phyloP scores from a whole-genome alignment of 2,329 filamentous ascomycete genomes.

The Fusarium sp. region DNA sequence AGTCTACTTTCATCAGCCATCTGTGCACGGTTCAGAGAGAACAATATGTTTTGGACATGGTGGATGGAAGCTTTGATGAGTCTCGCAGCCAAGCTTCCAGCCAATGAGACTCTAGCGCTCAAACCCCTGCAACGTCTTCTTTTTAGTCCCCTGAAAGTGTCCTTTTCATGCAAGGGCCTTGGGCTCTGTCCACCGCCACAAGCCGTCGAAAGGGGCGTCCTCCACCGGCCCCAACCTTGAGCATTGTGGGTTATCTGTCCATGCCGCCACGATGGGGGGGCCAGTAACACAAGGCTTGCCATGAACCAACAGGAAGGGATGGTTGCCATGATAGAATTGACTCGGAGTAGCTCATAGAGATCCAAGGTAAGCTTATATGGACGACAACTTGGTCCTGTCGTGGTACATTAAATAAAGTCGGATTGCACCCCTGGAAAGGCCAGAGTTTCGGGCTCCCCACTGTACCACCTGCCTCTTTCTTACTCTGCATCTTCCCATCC shows the following conservation, averaged over 20 bases:
- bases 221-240: background rate
- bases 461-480: conserved; percentile 25
- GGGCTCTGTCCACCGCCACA: conserved; percentile 11
- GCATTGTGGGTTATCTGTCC: background rate
- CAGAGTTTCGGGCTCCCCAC: conserved; percentile 15
- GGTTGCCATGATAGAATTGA: too few relatives aligned
- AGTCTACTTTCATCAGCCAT: background rate
- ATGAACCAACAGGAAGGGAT: too few relatives aligned
- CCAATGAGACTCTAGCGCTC: conserved; percentile 51
- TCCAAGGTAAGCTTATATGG: too few relatives aligned
- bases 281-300: too few relatives aligned
- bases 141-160: conserved; percentile 13
- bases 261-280: too few relatives aligned
- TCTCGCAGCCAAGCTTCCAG: conserved; percentile 57
- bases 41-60: background rate
- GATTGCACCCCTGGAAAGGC: background rate
- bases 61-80: background rate
- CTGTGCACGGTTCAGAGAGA: background rate
- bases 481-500: conserved; percentile 11
- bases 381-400: too few relatives aligned
- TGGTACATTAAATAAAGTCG: too few relatives aligned
- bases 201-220: conserved; percentile 13
- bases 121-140: conserved; percentile 8
- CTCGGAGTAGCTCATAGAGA: too few relatives aligned
- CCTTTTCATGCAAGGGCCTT: conserved; percentile 17